Percentiles rank a stretch among this genome's conserved stretches.
phyloP scores from a whole-genome alignment of 768 basidiomycete genomes.

The Tricholoma sp. region DNA sequence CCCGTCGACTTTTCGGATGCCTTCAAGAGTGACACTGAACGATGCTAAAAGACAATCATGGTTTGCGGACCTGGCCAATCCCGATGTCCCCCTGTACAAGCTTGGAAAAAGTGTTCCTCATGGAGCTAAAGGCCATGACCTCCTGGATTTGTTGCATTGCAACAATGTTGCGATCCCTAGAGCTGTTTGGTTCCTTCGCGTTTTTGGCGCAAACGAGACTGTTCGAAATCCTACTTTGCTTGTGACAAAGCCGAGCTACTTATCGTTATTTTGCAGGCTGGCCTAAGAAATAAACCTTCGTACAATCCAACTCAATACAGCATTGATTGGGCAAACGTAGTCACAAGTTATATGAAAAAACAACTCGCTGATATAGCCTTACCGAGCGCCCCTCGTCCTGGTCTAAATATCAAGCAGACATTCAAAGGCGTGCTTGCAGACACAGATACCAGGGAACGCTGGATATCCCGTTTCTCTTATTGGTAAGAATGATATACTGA shows the following conservation, averaged over 20 bases:
- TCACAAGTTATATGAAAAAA: slow-evolving; percentile 80
- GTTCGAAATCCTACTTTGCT: slow-evolving; percentile 30
- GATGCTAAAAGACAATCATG: slow-evolving; percentile 76
- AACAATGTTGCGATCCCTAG: slow-evolving; percentile 75
- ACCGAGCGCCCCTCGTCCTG: slow-evolving; percentile 72
- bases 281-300: slow-evolving; percentile 69
- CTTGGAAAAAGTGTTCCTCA: slow-evolving; percentile 84
- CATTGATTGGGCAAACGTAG: slow-evolving; percentile 77
- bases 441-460: slow-evolving; percentile 60
- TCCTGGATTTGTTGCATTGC: slow-evolving; percentile 72
- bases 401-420: slow-evolving; percentile 75
- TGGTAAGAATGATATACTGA: slow-evolving; percentile 39
- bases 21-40: slow-evolving; percentile 76
- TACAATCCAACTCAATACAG: slow-evolving; percentile 84
- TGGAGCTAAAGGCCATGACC: slow-evolving; percentile 79
- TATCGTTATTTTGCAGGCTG: slow-evolving; percentile 41
- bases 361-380: slow-evolving; percentile 74
- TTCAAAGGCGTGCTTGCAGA: slow-evolving; percentile 82
- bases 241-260: not conserved
- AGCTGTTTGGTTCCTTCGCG: slow-evolving; percentile 85
- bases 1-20: slow-evolving; percentile 68
- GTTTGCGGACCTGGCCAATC: slow-evolving; percentile 80
- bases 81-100: slow-evolving; percentile 74
- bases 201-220: slow-evolving; percentile 84
- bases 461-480: slow-evolving; percentile 77